Base-by-base conservation (phyloP, 1,284 basidiomycete genomes). In the Moesziomyces globuligerus region DNA sequence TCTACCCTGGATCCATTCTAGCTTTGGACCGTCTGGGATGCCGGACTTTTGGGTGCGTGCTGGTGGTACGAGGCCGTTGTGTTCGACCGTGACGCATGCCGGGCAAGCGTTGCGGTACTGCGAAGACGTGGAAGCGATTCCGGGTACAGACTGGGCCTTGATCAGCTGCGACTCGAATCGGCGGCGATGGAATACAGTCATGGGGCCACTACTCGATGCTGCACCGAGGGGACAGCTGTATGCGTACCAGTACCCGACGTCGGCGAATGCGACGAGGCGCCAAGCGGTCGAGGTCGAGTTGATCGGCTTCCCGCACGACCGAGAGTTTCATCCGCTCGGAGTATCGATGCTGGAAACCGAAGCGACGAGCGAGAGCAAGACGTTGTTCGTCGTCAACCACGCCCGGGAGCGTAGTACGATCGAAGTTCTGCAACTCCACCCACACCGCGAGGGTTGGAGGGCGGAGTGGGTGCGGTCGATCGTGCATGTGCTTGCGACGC, bases 311-410 rank as follows among this genome's bases (percentile, higher is more conserved):
- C 62, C 68, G 1, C 7, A 18, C 5, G 20, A 46, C 5, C 37
- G 21, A 10, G 44, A 53, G 21, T 67, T 74, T 18, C 68, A 72
- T 29, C 72, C 68, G 5, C 49, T 74, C 9, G 72, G 72, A n/a
- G 26, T 53, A 10, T 50, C 51, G 13, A 36, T 61, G 20, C 18
- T 46, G n/a, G 37, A 17, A 1, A n/a, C 17, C 8, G 0, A 20
- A n/a, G 10, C 11, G 13, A 18, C 21, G 18, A 7, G 13, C 2
- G 29, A 47, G 10, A 34, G 10, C 0, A 18, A 26, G 13, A 18
- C 36, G 23, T 43, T 69, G 10, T 56, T 60, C 21, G 53, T 72
- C 3, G 48, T 72, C 24, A 71, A 71, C 28, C 72, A 74, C 34
- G 18, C 28, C 1, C 29, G 56, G 4, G 34, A 25, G 17, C 34